Evolutionary conservation across 129 eudicot genomes (phyloP), one percentile per base, ranked within the genome.

Genomic region (Chrysanthemum makinoi): DNA sequence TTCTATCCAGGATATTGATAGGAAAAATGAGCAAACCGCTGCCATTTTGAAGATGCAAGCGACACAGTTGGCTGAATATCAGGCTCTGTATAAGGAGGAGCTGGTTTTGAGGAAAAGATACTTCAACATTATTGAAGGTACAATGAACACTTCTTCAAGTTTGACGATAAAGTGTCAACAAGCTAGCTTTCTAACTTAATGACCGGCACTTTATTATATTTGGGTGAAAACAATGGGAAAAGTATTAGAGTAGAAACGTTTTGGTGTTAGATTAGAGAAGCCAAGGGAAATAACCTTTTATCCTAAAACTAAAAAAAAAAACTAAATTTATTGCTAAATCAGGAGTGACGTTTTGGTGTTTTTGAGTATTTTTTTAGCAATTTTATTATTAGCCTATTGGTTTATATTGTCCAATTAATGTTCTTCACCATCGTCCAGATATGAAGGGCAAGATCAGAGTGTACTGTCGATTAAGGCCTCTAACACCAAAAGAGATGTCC

Each of bases 371-470:
- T 39, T 7, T 39, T 39, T 39, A 6, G 46, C 46, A 39, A 10
- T 39, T 39, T 39, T 39, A 8, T 39, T 39, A 39, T 39, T 39
- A 39, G 46, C 10, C 46, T 39, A 7, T 39, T 7, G 10, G 46
- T 39, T 39, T 39, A 39, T 39, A 39, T 39, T 7, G 2, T 39
- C 10, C 46, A 39, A 55, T 28, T 78, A 16, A 5, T 62, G 24
- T 4, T 11, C 33, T 78, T 65, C 22, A 24, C 11, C 50, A 30
- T 28, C 33, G 17, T 67, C 10, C 77, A 95, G 99, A 95, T 65
- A 90, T 95, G 99, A 95, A 95, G 79, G 99, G 99, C 66, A 95
- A 95, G 75, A 88, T 95, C 26, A 82, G 99, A 70, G 99, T 95
- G 33, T 95, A 84, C 19, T 95, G 99, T 72, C 90, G 99, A 51